phyloP scores from a whole-genome alignment of 371 early-diverging fungal species.

The Mucor saturninus region DNA sequence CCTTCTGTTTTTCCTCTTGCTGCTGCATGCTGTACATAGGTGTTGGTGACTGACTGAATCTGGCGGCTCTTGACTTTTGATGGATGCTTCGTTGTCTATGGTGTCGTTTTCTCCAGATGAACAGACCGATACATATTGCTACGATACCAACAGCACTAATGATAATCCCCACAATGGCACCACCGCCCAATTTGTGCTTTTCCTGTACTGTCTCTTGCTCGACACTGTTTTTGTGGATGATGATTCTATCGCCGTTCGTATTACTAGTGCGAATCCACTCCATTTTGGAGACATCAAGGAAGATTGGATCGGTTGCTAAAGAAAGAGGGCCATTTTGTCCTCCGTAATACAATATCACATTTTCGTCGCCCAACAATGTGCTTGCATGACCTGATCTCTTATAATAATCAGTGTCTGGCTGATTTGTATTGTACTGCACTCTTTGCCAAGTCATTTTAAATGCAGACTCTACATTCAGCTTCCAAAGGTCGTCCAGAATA shows the following conservation, averaged over 20 bases:
- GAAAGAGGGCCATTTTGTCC: slow-evolving; percentile 8
- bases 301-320: slow-evolving; percentile 13
- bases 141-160: slow-evolving; percentile 35
- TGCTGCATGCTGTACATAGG: slow-evolving; percentile 8
- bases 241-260: neutral
- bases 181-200: slow-evolving; percentile 27
- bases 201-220: neutral
- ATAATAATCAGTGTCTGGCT: neutral
- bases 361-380: slow-evolving; percentile 3
- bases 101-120: slow-evolving; percentile 24
- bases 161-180: slow-evolving; percentile 45
- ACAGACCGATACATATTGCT: slow-evolving; percentile 32
- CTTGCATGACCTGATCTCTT: slow-evolving; percentile 24
- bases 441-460: slow-evolving; percentile 24
- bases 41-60: slow-evolving; percentile 37
- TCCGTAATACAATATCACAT: slow-evolving; percentile 22
- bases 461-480: slow-evolving; percentile 12
- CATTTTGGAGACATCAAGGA: slow-evolving; percentile 15
- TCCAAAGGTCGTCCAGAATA: slow-evolving; percentile 30
- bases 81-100: slow-evolving; percentile 5
- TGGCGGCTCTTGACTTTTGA: slow-evolving; percentile 22
- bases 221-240: neutral
- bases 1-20: neutral
- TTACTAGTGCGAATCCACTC: slow-evolving; percentile 11
- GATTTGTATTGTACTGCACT: slow-evolving; percentile 1